Base-by-base conservation (phyloP, 192 early-diverging fungal species). In the Linnemannia zychae region DNA sequence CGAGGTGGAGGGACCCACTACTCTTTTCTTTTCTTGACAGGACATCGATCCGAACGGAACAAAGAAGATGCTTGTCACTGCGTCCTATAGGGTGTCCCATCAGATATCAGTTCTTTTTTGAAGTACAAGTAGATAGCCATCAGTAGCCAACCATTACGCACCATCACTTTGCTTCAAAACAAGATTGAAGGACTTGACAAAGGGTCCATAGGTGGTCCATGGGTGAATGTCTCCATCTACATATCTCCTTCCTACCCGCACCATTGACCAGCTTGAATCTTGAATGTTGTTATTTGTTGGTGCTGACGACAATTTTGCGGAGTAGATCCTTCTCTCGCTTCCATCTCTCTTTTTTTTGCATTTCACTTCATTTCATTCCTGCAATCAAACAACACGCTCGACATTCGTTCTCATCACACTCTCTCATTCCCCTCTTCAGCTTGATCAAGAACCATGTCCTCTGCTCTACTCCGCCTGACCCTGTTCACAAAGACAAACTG, bases 401-500 rank as follows among this genome's bases (percentile, higher is more conserved):
- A n/a, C n/a, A 40, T 49, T 12, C 50, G 16, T 53, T 57, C 50
- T 67, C 33, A 20, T 18, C 53, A 28, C 22, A 33, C 34, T 68
- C 67, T 31, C 53, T 33, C 46, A 36, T n/a, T 63, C 75, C 22
- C 34, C n/a, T 24, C 63, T 3, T 47, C n/a, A 17, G 24, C 15
- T 18, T 28, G 15, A 57, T 22, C 57, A 75, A 50, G 24, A 48
- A 50, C 46, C 28, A 77, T 77, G 75, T 67, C 75, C 0, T 79
- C 83, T 1, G 72, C 78, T 33, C 71, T 85, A 0, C 60, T 79
- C 16, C 83, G 78, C 53, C 72, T 91, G 20, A 91, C 90, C 11
- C 63, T 91, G 17, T 91, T 89, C 65, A 88, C 89, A 18, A 89
- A 89, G 66, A 80, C 82, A 15, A 90, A 88, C 37, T 91, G 90